Evolutionary conservation across 441 rosid species (phyloP).

Genomic region (Breynia disticha): DNA sequence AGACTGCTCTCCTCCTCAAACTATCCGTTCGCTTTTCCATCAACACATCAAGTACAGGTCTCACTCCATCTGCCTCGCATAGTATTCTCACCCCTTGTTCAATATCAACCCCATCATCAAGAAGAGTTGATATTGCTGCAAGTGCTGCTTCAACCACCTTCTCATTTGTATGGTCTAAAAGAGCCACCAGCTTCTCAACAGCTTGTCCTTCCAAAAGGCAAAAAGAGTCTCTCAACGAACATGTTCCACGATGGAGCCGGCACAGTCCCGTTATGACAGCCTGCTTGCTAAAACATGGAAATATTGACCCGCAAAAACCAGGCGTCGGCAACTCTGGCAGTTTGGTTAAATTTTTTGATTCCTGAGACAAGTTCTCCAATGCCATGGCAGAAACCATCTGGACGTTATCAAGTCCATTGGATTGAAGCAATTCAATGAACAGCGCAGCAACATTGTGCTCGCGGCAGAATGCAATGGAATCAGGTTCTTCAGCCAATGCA

Average conservation of each 20-base stretch:
- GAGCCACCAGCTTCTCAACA: conserved; percentile 76
- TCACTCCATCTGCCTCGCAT: conserved; percentile 58
- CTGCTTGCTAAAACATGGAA: conserved; percentile 65
- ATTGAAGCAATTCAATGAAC: conserved; percentile 66
- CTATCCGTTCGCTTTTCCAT: conserved; percentile 59
- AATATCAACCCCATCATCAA: conserved; percentile 74
- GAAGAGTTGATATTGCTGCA: conserved; percentile 71
- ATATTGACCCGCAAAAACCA: conserved; percentile 44
- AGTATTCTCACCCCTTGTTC: conserved; percentile 61
- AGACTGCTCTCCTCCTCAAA: conserved; percentile 66
- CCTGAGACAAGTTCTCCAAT: conserved; percentile 77
- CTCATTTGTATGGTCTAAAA: conserved; percentile 73
- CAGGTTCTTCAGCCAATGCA: conserved; percentile 53
- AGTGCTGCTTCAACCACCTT: conserved; percentile 85
- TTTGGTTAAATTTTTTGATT: conserved; percentile 53
- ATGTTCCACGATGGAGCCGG: conserved; percentile 68
- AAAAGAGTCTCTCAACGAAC: conserved; percentile 68
- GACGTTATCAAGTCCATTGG: conserved; percentile 67
- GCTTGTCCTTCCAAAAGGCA: conserved; percentile 80
- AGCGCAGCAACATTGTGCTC: conserved; percentile 52
- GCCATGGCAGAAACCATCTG: conserved; percentile 90
- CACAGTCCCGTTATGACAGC: conserved; percentile 66
- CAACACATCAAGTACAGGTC: conserved; percentile 49
- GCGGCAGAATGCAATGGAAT: conserved; percentile 56
- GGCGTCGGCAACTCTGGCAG: conserved; percentile 66